Percentiles rank a stretch among this genome's conserved stretches.
phyloP scores from a whole-genome alignment of 1,139 yeast genomes.

The Saccharomycopsis phalli region DNA sequence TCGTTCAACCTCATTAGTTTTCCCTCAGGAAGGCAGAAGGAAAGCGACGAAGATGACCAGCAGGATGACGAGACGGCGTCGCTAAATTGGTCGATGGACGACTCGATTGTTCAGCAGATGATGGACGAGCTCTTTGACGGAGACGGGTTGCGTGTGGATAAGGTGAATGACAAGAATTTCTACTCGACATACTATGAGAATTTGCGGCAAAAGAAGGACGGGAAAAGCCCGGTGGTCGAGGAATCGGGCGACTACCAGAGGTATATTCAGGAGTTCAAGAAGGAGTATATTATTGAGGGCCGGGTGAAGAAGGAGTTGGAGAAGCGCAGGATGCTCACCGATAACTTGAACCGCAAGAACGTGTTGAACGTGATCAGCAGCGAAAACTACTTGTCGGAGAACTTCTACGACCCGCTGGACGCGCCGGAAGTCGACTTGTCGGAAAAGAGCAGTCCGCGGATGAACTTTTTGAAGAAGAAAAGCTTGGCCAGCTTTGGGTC shows the following conservation, averaged over 20 bases:
- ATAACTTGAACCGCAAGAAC: background rate
- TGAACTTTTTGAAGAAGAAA: slow-evolving; percentile 4
- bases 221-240: slow-evolving; percentile 3
- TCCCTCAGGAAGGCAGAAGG: slow-evolving; percentile 2
- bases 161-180: slow-evolving; percentile 11
- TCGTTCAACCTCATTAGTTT: slow-evolving; percentile 14
- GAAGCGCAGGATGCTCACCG: background rate
- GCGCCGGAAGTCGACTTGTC: background rate
- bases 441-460: background rate
- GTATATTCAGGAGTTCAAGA: slow-evolving; percentile 15
- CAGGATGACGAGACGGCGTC: background rate
- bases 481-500: slow-evolving; percentile 12
- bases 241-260: slow-evolving; percentile 17
- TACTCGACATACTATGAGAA: slow-evolving; percentile 14
- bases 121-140: slow-evolving; percentile 12
- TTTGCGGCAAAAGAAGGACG: background rate
- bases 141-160: slow-evolving; percentile 9
- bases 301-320: slow-evolving; percentile 6
- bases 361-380: slow-evolving; percentile 4
- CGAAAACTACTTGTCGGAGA: slow-evolving; percentile 7
- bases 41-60: background rate
- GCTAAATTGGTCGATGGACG: slow-evolving; percentile 8
- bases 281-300: slow-evolving; percentile 14
- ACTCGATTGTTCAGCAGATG: slow-evolving; percentile 12
- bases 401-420: slow-evolving; percentile 11